A percentile compares a stretch with the other conserved stretches of the same genome.
Conservation (phyloP, 2,329 filamentous ascomycete species). For the Fusarium continuum region DNA sequence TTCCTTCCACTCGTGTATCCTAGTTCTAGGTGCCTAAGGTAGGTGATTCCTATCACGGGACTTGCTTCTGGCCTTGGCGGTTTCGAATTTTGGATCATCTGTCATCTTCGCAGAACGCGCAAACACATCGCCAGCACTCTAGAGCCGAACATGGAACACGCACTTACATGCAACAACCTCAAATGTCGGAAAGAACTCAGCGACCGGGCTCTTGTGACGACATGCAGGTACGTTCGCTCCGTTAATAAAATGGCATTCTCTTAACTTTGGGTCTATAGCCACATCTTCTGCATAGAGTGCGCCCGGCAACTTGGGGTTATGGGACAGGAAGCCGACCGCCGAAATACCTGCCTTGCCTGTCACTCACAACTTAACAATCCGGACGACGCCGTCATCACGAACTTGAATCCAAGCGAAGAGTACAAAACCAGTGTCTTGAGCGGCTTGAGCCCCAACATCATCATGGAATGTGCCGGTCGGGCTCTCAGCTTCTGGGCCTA, state of each 20-base stretch:
- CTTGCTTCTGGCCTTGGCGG: background rate
- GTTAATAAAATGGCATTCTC: background rate
- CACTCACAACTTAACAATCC: constrained; percentile 71
- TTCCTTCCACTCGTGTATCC: background rate
- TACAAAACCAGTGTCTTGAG: constrained; percentile 89
- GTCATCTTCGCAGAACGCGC: background rate
- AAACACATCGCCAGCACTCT: background rate
- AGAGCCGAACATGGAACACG: constrained; percentile 71
- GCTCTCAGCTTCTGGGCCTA: constrained; percentile 88
- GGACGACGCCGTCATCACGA: constrained; percentile 77
- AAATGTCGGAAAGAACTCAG: constrained; percentile 76
- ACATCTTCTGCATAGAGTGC: constrained; percentile 86
- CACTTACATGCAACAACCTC: constrained; percentile 80
- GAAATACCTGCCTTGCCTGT: constrained; percentile 78
- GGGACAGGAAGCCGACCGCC: constrained; percentile 45
- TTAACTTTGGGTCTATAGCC: constrained; percentile 58
- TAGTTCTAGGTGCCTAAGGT: too few relatives aligned
- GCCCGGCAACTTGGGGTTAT: constrained; percentile 72
- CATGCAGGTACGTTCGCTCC: constrained; percentile 72
- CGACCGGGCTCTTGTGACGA: constrained; percentile 83
- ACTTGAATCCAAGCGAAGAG: constrained; percentile 82
- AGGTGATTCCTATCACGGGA: background rate
- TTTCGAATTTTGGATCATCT: background rate
- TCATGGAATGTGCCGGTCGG: constrained; percentile 87
- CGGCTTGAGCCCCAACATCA: constrained; percentile 79